A percentile compares a stretch with the other conserved stretches of the same genome.
Evolutionary conservation across 176 grass and related monocot genomes (phyloP).

Genomic region (Oryza rufipogon): DNA sequence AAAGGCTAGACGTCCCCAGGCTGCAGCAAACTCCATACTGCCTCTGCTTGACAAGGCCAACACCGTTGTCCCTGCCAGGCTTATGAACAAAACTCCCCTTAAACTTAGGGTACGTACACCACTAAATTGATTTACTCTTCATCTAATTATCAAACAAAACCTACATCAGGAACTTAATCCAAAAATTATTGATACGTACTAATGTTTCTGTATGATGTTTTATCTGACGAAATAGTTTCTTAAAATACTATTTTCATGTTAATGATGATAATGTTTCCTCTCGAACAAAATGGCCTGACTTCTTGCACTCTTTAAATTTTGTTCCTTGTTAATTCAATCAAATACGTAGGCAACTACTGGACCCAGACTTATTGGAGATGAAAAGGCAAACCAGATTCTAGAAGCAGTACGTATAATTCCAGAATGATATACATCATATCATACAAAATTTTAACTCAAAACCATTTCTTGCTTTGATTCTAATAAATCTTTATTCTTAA

Average conservation of each 20-base stretch:
- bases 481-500: no score
- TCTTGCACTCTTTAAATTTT: no score
- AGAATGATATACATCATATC: no score
- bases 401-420: slow-evolving; percentile 36
- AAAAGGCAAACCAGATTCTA: slow-evolving; percentile 50
- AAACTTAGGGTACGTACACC: slow-evolving; percentile 47
- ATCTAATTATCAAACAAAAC: background rate
- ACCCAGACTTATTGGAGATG: slow-evolving; percentile 37
- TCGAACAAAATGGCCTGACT: no score
- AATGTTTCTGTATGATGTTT: background rate
- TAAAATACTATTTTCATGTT: no score
- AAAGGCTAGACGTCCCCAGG: slow-evolving; percentile 35
- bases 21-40: slow-evolving; percentile 37
- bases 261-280: background rate
- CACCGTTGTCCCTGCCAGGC: slow-evolving; percentile 30
- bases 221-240: background rate
- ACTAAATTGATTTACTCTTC: background rate
- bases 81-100: slow-evolving; percentile 50
- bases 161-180: background rate
- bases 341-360: slow-evolving; percentile 49
- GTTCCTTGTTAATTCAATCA: background rate
- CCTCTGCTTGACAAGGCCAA: slow-evolving; percentile 54
- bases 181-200: no score
- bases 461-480: no score
- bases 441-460: background rate